Evolutionary conservation across 345 rosid genomes (phyloP), one percentile per base, ranked within the genome.

Genomic region (Ceriops zippeliana): DNA sequence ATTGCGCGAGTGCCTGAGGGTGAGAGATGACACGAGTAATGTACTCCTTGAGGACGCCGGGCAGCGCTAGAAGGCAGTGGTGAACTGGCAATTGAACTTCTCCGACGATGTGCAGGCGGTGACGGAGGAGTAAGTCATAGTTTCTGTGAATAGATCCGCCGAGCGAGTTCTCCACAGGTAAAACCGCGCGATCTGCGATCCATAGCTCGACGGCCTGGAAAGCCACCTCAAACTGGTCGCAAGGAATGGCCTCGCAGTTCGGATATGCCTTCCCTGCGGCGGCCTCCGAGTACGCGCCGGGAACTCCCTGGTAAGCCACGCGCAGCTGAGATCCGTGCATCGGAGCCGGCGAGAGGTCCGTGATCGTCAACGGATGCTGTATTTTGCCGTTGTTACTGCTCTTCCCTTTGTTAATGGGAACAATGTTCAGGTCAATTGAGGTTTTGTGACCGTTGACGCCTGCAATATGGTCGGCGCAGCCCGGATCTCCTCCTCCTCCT

Each of bases 141-240:
- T 95, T 95, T 22, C 99, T 79, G 69, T 95, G 99, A 65, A 95
- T 95, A 2, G 99, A 95, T 19, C 99, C 99, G 1, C 99, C 99
- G 0, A 95, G 81, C 1, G 99, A 95, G 77, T 95, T 95, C 76
- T 95, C 99, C 1, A 92, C 89, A 0, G 99, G 99, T 7, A 95
- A 72, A 35, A 95, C 99, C 0, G 99, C 99, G 2, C 99, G 89
- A 73, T 95, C 98, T 1, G 99, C 93, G 37, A 95, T 88, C 99
- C 99, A 95, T 19, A 88, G 98, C 93, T 95, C 98, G 7, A 95
- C 99, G 0, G 99, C 93, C 70, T 91, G 91, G 75, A 95, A 95
- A 17, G 97, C 99, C 1, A 90, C 98, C 71, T 95, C 99, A 21
- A 95, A 95, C 73, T 95, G 98, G 73, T 95, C 99, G 52, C 99